Percentiles rank a stretch among this genome's conserved stretches.
phyloP scores from a whole-genome alignment of 108 stramenopile genomes.

The Stephanodiscus triporus region DNA sequence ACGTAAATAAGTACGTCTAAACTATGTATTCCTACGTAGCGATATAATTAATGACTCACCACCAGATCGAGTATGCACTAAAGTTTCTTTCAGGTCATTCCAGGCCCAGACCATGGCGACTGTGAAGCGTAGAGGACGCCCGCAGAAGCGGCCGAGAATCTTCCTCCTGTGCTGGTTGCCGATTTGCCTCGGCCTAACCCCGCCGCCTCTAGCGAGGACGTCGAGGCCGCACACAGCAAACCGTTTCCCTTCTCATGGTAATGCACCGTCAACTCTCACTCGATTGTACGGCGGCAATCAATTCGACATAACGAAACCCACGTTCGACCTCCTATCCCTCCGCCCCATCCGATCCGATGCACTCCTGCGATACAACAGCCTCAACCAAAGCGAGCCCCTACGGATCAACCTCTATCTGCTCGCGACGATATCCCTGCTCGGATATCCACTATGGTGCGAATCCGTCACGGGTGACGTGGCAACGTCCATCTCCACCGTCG shows the following conservation, averaged over 20 bases:
- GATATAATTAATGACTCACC: no score
- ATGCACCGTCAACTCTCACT: neutral
- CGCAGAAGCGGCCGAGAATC: neutral
- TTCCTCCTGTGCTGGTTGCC: neutral
- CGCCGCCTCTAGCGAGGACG: neutral
- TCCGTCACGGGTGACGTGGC: constrained; percentile 51
- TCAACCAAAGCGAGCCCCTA: constrained; percentile 83
- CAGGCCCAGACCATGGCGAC: neutral
- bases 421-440: constrained; percentile 49
- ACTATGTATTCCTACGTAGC: no score
- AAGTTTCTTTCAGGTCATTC: no score
- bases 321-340: constrained; percentile 75
- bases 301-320: constrained; percentile 79
- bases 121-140: neutral
- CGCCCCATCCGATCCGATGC: constrained; percentile 78
- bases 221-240: no score
- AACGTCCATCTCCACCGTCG: constrained; percentile 21
- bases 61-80: no score
- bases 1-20: no score
- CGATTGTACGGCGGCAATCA: constrained; percentile 31
- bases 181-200: neutral
- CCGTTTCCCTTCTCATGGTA: neutral
- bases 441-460: constrained; percentile 61
- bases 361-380: constrained; percentile 65
- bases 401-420: constrained; percentile 72